Evolutionary conservation across 495 filamentous ascomycete species (phyloP).

Genomic region (Hypoxylon fuscum): DNA sequence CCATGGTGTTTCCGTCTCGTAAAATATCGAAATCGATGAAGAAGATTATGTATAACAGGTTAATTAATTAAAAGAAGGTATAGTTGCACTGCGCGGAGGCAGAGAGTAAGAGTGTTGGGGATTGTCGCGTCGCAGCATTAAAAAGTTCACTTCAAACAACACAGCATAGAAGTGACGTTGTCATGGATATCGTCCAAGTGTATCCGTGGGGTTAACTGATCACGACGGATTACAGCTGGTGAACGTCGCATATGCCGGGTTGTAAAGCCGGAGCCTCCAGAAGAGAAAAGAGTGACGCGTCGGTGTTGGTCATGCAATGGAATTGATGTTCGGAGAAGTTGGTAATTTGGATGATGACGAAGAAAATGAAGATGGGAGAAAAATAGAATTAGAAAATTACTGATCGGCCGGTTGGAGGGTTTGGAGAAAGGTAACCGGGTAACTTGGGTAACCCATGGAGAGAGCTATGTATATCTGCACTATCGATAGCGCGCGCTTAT

Average conservation of each 20-base stretch:
- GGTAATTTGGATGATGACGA: conserved; percentile 31
- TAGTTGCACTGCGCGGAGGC: background rate
- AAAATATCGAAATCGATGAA: conserved; percentile 1
- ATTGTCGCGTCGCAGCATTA: conserved; percentile 17
- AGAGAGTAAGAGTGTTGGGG: conserved; percentile 14
- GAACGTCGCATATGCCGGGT: background rate
- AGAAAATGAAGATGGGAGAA: conserved; percentile 16
- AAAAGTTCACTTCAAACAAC: conserved; percentile 23
- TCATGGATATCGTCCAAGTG: background rate
- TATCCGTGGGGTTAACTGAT: background rate
- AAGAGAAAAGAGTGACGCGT: background rate
- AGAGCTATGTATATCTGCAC: too few relatives aligned
- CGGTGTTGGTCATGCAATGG: background rate
- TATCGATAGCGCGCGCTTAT: conserved; percentile 19
- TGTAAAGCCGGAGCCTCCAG: background rate
- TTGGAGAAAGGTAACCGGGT: background rate
- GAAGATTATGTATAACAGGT: background rate
- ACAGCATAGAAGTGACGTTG: conserved; percentile 23
- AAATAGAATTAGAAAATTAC: conserved; percentile 2
- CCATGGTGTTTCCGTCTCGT: conserved; percentile 21
- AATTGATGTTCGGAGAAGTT: conserved; percentile 9
- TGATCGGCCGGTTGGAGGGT: background rate
- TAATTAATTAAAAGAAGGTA: conserved; percentile 12
- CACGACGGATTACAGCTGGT: background rate
- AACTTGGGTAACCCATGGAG: too few relatives aligned